Percentiles rank a stretch among this genome's conserved stretches.
phyloP scores from a whole-genome alignment of 306 rosid species.

The Rubus idaeus region DNA sequence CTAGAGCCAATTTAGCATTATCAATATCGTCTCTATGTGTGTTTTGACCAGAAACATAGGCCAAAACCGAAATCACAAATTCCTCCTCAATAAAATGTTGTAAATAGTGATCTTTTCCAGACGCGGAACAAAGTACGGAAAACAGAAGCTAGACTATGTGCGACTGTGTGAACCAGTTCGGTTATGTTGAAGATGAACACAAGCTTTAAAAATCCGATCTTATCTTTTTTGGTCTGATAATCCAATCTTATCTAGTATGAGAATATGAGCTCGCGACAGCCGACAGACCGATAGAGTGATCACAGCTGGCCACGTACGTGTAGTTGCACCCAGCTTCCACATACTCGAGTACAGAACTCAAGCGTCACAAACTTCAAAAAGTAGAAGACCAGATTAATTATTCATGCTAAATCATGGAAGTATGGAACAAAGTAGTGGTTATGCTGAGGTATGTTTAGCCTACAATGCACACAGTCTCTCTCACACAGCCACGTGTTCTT shows the following conservation, averaged over 20 bases:
- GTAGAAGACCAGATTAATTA: not conserved
- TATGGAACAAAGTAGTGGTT: not conserved
- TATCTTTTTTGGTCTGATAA: too few species aligned
- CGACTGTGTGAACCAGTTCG: too few species aligned
- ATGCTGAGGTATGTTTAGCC: not conserved
- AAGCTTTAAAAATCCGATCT: too few species aligned
- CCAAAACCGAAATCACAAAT: too few species aligned
- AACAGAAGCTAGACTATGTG: too few species aligned
- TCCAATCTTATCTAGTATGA: not conserved
- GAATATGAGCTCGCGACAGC: not conserved
- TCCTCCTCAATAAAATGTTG: too few species aligned
- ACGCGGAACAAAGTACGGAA: too few species aligned
- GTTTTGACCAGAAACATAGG: too few species aligned
- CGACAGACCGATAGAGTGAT: not conserved
- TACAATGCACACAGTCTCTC: not conserved
- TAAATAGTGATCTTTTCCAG: too few species aligned
- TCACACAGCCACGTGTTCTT: conserved; percentile 11
- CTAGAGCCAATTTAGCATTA: too few species aligned
- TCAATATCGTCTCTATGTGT: too few species aligned
- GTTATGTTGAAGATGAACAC: too few species aligned
- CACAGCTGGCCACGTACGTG: conserved; percentile 13
- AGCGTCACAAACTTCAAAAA: not conserved
- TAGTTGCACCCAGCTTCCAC: not conserved
- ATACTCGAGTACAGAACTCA: not conserved
- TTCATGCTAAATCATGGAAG: not conserved